Base-by-base conservation (phyloP, 495 filamentous ascomycete genomes). In the Penicillium dipodomyicola region DNA sequence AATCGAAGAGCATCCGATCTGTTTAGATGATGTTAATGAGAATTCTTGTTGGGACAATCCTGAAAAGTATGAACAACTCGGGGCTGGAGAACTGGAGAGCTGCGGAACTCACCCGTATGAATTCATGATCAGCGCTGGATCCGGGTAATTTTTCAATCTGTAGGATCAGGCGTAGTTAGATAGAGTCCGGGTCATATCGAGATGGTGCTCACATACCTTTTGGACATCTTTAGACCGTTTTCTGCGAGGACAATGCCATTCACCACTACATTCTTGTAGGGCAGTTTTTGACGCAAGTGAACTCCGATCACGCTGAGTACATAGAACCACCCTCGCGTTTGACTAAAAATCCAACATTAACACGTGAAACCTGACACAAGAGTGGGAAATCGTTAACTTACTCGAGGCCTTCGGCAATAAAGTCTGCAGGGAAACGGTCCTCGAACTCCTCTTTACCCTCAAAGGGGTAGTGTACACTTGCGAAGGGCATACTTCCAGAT, bases 151-250 rank as follows among this genome's bases (percentile, higher is more conserved):
- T 78, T 97, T 94, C 39, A 96, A 77, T 40, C 95, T 49, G 30
- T 37, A 12, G 15, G 33, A 12, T 48, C 9, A 12, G 6, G 23
- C 23, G 25, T 1, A 37, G 23, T 49, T 49, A 15, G n/a, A 23
- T 5, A 7, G 22, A 1, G 17, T 22, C 22, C 15, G 1, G 45
- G 11, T 35, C 17, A 15, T 20, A 23, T 19, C 2, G 41, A 43
- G 6, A 9, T 7, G 1, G 11, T 22, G 12, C 8, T 49, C 4
- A 49, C 47, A 9, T 11, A 49, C 47, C 47, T 84, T 78, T 98
- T 98, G 1, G 92, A 97, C 94, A 98, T 98, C 78, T 98, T 98
- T 79, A 96, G 97, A 50, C 94, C 94, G 65, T 97, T 92, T 70
- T 96, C 92, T 7, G 87, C 94, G 30, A 98, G 80, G 1, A 98